Evolutionary conservation across 2,329 filamentous ascomycete genomes (phyloP).

Genomic region (Sarocladiaceae sp.): DNA sequence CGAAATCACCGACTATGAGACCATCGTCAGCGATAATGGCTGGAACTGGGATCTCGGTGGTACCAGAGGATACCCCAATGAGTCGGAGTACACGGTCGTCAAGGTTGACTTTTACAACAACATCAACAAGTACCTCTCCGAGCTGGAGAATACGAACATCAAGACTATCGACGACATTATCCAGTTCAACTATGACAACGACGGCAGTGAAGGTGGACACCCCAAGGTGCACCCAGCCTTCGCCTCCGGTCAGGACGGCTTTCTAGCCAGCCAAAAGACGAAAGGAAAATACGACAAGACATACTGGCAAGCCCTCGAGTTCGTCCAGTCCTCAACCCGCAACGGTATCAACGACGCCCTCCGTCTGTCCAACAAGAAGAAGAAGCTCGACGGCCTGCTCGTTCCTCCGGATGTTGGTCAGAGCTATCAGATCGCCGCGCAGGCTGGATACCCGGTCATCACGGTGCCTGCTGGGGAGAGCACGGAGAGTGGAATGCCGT

Average conservation of each 20-base stretch:
- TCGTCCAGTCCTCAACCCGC: constrained; percentile 54
- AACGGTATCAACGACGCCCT: constrained; percentile 69
- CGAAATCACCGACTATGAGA: constrained; percentile 60
- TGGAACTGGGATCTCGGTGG: constrained; percentile 72
- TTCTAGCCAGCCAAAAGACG: constrained; percentile 58
- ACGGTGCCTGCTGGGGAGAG: constrained; percentile 62
- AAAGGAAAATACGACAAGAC: constrained; percentile 59
- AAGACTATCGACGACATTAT: constrained; percentile 62
- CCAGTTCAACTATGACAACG: constrained; percentile 58
- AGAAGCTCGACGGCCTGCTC: constrained; percentile 56
- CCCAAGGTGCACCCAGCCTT: constrained; percentile 56
- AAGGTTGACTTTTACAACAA: constrained; percentile 67
- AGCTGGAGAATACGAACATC: constrained; percentile 58
- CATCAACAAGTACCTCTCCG: constrained; percentile 57
- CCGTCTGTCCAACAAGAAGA: constrained; percentile 28
- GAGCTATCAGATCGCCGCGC: constrained; percentile 65
- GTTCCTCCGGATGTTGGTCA: constrained; percentile 66
- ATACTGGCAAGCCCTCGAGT: constrained; percentile 63
- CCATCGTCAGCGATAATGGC: constrained; percentile 59
- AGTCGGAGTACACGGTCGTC: constrained; percentile 70
- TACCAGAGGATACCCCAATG: constrained; percentile 59
- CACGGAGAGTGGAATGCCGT: constrained; percentile 53
- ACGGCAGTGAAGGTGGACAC: constrained; percentile 62
- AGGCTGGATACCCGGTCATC: constrained; percentile 71
- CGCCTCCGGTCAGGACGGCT: constrained; percentile 66